A percentile compares a stretch with the other conserved stretches of the same genome.
Conservation (phyloP, 1,284 basidiomycete genomes). For the Cutaneotrichosporon sp. region DNA sequence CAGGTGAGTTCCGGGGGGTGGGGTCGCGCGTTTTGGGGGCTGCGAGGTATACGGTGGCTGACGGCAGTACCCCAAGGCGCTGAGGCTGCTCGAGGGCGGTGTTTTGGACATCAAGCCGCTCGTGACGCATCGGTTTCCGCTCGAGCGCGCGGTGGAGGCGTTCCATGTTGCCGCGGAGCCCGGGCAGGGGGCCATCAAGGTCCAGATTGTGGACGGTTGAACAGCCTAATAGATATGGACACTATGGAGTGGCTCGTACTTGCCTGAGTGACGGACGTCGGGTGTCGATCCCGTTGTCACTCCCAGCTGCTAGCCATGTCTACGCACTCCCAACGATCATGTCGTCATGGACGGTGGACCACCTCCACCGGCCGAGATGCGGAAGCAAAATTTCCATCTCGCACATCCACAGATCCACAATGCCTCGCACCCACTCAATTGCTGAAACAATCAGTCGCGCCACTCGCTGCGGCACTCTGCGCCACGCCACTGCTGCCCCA, state of each 20-base stretch:
- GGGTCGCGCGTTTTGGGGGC: too few relatives aligned
- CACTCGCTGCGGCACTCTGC: background rate
- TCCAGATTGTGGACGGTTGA: slow-evolving; percentile 27
- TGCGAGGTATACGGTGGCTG: too few relatives aligned
- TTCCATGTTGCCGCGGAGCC: slow-evolving; percentile 59
- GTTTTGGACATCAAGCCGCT: slow-evolving; percentile 80
- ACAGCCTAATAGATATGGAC: background rate
- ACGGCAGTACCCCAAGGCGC: slow-evolving; percentile 66
- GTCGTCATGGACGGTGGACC: background rate
- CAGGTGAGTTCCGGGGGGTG: slow-evolving; percentile 29
- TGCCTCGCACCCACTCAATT: too few relatives aligned
- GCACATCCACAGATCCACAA: background rate
- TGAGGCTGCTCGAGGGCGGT: slow-evolving; percentile 70
- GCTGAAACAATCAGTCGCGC: background rate
- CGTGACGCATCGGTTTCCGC: slow-evolving; percentile 73
- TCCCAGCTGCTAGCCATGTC: too few relatives aligned
- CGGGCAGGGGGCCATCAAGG: slow-evolving; percentile 29
- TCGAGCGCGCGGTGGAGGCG: slow-evolving; percentile 69
- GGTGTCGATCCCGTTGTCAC: too few relatives aligned
- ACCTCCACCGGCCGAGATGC: background rate
- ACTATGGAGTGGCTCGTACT: background rate
- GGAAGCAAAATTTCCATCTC: background rate
- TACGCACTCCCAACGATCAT: too few relatives aligned
- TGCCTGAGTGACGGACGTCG: too few relatives aligned
- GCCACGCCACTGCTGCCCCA: background rate